Percentiles rank a stretch among this genome's conserved stretches.
Conservation (phyloP, 2,329 filamentous ascomycete genomes). For the Calonectria hawksworthii region DNA sequence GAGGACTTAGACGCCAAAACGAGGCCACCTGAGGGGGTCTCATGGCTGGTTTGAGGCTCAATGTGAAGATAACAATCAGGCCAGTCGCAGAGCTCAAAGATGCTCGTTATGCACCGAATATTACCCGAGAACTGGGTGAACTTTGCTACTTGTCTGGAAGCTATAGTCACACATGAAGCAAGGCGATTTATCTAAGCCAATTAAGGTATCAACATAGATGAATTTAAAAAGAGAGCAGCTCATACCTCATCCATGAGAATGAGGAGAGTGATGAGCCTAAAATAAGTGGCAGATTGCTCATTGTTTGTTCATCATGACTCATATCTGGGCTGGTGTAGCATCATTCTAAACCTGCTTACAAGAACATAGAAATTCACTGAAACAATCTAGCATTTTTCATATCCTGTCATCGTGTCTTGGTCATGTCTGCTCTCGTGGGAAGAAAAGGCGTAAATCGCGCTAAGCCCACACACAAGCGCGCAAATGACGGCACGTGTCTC, state of each 20-base stretch:
- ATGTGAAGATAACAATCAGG: neutral
- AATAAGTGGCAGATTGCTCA: too few species aligned
- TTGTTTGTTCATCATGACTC: too few species aligned
- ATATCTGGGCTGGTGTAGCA: too few species aligned
- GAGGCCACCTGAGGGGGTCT: neutral
- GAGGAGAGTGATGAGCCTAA: too few species aligned
- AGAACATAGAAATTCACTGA: too few species aligned
- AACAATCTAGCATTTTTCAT: neutral
- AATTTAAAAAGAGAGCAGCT: too few species aligned
- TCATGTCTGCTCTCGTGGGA: neutral
- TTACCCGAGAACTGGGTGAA: neutral
- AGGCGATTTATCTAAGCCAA: neutral
- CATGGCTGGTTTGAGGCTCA: neutral
- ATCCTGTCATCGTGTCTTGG: neutral
- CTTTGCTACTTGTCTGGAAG: too few species aligned
- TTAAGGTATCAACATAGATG: neutral
- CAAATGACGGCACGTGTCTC: slow-evolving; percentile 7
- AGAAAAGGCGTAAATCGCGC: neutral
- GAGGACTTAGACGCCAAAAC: neutral
- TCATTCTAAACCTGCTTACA: too few species aligned
- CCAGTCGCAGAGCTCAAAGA: neutral
- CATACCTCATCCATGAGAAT: too few species aligned
- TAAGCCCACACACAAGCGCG: neutral
- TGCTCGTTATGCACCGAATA: neutral
- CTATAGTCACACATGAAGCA: too few species aligned